Base-by-base conservation (phyloP, 352 stramenopile species). In the Phytophthora capsici region DNA sequence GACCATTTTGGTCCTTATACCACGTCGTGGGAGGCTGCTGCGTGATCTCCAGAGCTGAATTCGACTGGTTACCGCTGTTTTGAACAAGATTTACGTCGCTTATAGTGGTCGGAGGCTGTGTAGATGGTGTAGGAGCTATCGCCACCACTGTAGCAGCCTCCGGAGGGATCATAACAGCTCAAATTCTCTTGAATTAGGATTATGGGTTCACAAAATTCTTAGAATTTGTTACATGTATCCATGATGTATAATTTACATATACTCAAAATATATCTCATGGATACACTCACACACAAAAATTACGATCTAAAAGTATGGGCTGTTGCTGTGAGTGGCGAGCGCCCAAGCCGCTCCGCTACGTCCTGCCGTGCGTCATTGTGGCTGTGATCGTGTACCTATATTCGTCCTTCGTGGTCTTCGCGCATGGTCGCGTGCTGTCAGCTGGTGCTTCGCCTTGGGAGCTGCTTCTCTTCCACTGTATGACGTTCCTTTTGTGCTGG, bases 1-100 rank as follows among this genome's bases (percentile, higher is more conserved):
- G 82, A 1, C 84, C 84, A 46, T 82, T 89, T 70, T 93, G 84
- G 63, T 93, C 84, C 59, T 93, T 93, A 69, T 91, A 93, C 82
- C 82, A 93, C 28, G 69, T 84, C 32, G 69, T 54, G 0, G 84
- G 84, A 36, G 84, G 84, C 53, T 93, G 82, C 64, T 81, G 69
- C 25, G 66, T 66, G 48, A 93, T 77, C 59, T 82, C 73, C 6
- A 92, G 60, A 48, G 69, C 60, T 16, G 63, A 72, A 36, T 84
- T 65, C 30, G 30, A 12, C 45, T 41, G 51, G n/a, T 45, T 56
- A 5, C 32, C 37, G 16, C 0, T 16, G 1, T 3, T 2, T 2
- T 60, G 52, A 25, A 43, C 32, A 25, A 22, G 19, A 45, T 43
- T 28, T 19, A 1, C 12, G 6, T 16, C 5, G 4, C 1, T 22